These are phyloP conservation scores for Suillus subaureus DNA, from an alignment of 768 basidiomycete species.

Conservation along the genomic window DNA sequence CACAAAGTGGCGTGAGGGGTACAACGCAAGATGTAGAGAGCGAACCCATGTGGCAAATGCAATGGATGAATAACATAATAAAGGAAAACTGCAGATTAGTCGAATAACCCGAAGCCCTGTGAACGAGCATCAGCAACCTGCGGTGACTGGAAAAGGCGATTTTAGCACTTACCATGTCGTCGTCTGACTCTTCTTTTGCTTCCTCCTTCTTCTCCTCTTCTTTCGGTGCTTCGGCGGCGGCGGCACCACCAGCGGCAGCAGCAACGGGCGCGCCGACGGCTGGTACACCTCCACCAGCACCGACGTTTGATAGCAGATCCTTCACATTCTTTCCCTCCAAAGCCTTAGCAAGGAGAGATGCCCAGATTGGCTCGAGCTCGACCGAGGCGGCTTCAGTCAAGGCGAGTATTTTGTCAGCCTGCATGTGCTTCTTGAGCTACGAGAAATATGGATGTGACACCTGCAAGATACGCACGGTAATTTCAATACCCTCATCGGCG, in stretches of 20 bases:
- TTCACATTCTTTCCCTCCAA: constrained; percentile 98
- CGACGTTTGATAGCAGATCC: constrained; percentile 93
- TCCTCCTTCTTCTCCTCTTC: constrained; percentile 80
- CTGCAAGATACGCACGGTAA: constrained; percentile 70
- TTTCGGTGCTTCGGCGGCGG: constrained; percentile 63
- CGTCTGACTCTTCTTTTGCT: constrained; percentile 88
- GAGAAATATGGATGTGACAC: not conserved
- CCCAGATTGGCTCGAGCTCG: constrained; percentile 97
- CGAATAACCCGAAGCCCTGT: constrained; percentile 96
- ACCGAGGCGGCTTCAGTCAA: constrained; percentile 81
- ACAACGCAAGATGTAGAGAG: constrained; percentile 1
- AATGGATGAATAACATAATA: constrained; percentile 28
- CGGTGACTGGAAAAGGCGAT: not conserved
- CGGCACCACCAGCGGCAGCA: constrained; percentile 57
- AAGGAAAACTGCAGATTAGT: constrained; percentile 50
- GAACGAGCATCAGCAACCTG: not conserved
- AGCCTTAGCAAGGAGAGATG: constrained; percentile 93
- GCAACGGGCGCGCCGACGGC: constrained; percentile 57
- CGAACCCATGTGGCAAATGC: not conserved
- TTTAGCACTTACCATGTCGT: constrained; percentile 72
- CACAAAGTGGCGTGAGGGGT: not conserved
- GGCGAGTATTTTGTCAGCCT: constrained; percentile 93
- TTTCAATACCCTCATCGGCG: constrained; percentile 96
- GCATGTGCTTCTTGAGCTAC: constrained; percentile 12
- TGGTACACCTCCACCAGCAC: constrained; percentile 87